These are phyloP conservation scores for Saccharomyces mikatae DNA, from an alignment of 805 yeast species.

Conservation along the genomic window DNA sequence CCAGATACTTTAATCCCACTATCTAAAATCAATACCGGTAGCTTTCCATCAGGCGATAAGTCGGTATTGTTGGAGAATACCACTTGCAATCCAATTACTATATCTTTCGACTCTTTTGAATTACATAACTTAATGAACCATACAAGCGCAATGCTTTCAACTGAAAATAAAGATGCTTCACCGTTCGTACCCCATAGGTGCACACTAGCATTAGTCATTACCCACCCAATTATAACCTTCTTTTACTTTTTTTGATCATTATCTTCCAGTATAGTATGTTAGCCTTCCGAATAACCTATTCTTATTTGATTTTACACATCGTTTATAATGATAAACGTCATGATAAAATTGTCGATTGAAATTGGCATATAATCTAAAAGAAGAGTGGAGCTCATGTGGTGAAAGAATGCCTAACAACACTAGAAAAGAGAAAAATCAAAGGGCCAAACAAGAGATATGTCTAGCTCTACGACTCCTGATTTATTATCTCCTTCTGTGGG, in stretches of 20 bases:
- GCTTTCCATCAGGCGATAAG: constrained; percentile 38
- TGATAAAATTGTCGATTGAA: not conserved
- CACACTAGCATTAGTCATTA: constrained; percentile 3
- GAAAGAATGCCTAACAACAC: not conserved
- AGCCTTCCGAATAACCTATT: not conserved
- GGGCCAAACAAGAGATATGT: not conserved
- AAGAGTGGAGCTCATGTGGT: not conserved
- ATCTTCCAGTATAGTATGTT: not conserved
- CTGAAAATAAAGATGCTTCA: constrained; percentile 20
- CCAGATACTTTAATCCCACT: constrained; percentile 33
- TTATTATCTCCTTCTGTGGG: not conserved
- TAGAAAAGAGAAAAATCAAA: not conserved
- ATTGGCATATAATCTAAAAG: not conserved
- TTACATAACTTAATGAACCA: constrained; percentile 16
- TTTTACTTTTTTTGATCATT: not conserved
- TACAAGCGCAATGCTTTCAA: constrained; percentile 25
- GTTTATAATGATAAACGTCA: not conserved
- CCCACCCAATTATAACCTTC: not conserved
- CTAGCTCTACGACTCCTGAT: not conserved
- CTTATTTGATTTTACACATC: not conserved
- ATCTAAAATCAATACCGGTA: constrained; percentile 41
- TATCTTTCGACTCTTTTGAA: constrained; percentile 6
- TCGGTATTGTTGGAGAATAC: constrained; percentile 54
- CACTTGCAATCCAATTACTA: constrained; percentile 22
- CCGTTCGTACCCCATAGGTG: constrained; percentile 26